A percentile compares a stretch with the other conserved stretches of the same genome.
phyloP scores from a whole-genome alignment of 345 rosid genomes.

The Trapa incisa region DNA sequence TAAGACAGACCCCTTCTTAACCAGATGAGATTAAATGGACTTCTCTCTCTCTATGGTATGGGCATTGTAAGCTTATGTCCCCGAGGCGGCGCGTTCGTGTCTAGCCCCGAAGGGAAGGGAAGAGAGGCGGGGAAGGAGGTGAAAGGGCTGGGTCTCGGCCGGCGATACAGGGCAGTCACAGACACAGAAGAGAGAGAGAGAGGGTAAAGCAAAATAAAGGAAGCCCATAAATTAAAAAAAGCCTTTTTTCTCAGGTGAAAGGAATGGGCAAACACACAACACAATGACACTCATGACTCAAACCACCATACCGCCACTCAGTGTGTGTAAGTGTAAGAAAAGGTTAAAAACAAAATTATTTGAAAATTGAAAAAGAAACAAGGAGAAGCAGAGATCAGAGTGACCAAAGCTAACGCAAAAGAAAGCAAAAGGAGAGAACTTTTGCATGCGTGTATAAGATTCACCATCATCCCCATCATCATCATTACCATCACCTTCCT shows the following conservation, averaged over 20 bases:
- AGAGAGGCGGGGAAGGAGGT: constrained; percentile 4
- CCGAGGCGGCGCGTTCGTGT: constrained; percentile 36
- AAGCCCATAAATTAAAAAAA: background rate
- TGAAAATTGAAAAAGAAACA: background rate
- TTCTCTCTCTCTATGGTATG: background rate
- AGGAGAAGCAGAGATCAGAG: background rate
- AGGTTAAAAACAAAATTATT: background rate
- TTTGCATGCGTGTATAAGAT: constrained; percentile 94
- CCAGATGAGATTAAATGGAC: background rate
- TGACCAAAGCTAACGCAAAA: background rate
- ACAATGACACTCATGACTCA: too few species aligned
- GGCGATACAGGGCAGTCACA: constrained; percentile 11
- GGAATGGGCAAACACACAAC: constrained; percentile 25
- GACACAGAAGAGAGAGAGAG: background rate
- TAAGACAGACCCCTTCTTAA: too few species aligned
- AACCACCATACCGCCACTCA: too few species aligned
- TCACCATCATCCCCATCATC: constrained; percentile 37
- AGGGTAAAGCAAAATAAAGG: background rate
- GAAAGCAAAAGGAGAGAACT: background rate
- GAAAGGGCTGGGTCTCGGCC: background rate
- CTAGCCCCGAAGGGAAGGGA: constrained; percentile 14
- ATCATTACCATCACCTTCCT: constrained; percentile 21
- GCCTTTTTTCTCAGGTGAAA: constrained; percentile 78
- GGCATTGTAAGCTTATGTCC: background rate
- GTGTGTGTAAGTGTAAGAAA: background rate